phyloP scores from a whole-genome alignment of 495 filamentous ascomycete species.

The Aspergillus bertholletiae region DNA sequence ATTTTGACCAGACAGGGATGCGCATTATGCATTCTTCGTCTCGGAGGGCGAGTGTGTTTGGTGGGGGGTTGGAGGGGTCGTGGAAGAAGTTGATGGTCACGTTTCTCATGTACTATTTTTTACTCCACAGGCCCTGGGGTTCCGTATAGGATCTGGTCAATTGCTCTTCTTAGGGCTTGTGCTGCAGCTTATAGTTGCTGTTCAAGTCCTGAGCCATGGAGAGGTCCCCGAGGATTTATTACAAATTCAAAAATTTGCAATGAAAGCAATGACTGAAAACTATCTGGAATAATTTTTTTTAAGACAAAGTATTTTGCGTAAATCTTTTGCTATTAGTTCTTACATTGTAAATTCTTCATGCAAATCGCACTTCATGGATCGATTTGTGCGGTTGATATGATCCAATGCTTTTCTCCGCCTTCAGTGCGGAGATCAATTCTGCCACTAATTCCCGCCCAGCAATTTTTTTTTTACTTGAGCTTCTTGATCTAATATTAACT shows the following conservation, averaged over 20 bases:
- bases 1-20: constrained; percentile 16
- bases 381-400: neutral
- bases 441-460: constrained; percentile 10
- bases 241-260: constrained; percentile 23
- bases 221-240: constrained; percentile 39
- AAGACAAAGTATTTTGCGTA: too few relatives aligned
- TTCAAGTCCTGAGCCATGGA: constrained; percentile 32
- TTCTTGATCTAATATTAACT: neutral
- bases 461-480: constrained; percentile 18
- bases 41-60: constrained; percentile 38
- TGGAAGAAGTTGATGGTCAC: constrained; percentile 11
- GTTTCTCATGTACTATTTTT: constrained; percentile 13
- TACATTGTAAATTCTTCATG: neutral
- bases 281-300: too few relatives aligned
- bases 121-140: constrained; percentile 21
- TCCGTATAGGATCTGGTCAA: constrained; percentile 43
- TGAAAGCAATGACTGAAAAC: neutral
- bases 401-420: constrained; percentile 13
- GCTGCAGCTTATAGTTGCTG: constrained; percentile 10
- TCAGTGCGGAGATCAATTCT: constrained; percentile 2
- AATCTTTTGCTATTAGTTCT: neutral
- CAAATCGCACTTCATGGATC: too few relatives aligned
- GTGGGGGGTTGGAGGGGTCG: constrained; percentile 34
- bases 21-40: constrained; percentile 8
- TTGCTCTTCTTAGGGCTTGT: constrained; percentile 20